Conservation (phyloP, 805 yeast species). For the Lipomyces chichibuensis region DNA sequence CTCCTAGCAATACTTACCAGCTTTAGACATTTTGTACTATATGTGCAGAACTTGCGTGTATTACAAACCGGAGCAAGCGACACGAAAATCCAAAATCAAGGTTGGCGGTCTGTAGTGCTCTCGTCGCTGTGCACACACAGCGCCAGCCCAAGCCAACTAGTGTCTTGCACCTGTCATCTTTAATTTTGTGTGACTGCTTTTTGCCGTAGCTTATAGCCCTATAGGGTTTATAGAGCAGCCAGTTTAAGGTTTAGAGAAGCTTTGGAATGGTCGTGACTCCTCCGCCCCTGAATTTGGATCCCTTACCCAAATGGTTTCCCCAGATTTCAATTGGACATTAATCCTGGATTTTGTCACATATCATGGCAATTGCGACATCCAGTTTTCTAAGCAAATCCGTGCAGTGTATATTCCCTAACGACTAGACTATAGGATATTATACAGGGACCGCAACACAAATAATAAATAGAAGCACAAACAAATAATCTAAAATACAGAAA, state of each 20-base stretch:
- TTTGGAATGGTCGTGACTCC: not conserved
- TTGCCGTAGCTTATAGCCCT: not conserved
- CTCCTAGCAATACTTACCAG: conserved; percentile 9
- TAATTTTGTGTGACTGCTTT: not conserved
- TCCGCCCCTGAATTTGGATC: not conserved
- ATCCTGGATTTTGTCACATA: too few species aligned
- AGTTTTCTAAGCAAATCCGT: too few species aligned
- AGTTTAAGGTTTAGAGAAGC: not conserved
- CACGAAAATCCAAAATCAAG: not conserved
- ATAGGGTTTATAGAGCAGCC: not conserved
- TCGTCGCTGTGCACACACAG: too few species aligned
- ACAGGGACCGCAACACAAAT: too few species aligned
- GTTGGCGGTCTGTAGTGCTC: not conserved
- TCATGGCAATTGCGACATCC: not conserved
- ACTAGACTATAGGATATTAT: too few species aligned
- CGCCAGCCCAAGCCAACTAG: too few species aligned
- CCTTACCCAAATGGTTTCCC: not conserved
- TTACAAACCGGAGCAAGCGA: not conserved
- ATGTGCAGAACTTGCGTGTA: not conserved
- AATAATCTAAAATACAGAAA: not conserved
- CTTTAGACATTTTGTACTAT: conserved; percentile 21
- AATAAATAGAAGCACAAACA: too few species aligned
- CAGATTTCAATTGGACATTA: too few species aligned
- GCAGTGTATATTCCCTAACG: too few species aligned
- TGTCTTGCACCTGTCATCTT: too few species aligned